Evolutionary conservation across 768 basidiomycete genomes (phyloP).

Genomic region (Tubosaeta sp.): DNA sequence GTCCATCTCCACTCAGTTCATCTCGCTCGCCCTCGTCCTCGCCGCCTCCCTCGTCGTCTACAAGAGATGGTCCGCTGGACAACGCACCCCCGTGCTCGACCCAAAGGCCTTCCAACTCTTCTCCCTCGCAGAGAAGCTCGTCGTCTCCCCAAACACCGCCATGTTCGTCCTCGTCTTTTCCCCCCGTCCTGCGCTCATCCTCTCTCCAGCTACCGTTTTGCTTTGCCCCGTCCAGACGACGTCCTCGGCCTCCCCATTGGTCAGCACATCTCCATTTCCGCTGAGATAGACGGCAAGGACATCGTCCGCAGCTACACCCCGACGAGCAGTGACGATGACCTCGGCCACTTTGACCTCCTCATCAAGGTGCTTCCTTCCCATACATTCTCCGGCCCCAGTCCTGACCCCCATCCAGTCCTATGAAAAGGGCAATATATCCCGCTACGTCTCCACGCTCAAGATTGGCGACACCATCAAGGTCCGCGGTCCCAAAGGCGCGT

Average conservation of each 20-base stretch:
- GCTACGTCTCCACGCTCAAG: constrained; percentile 74
- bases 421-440: constrained; percentile 96
- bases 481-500: constrained; percentile 96
- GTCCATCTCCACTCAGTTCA: constrained; percentile 35
- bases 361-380: constrained; percentile 67
- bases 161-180: constrained; percentile 49
- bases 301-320: constrained; percentile 94
- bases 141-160: constrained; percentile 93
- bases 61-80: constrained; percentile 43
- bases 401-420: constrained; percentile 58
- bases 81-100: constrained; percentile 67
- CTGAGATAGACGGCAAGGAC: constrained; percentile 88
- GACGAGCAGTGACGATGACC: constrained; percentile 88
- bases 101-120: constrained; percentile 78
- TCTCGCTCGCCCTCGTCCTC: constrained; percentile 50
- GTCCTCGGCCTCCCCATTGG: constrained; percentile 92
- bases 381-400: neutral
- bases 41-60: constrained; percentile 50
- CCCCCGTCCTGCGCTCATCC: neutral
- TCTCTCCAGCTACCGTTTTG: constrained; percentile 79
- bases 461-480: constrained; percentile 85
- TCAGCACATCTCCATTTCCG: constrained; percentile 90
- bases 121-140: constrained; percentile 73
- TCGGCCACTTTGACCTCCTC: constrained; percentile 91
- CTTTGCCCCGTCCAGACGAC: constrained; percentile 66